Evolutionary conservation across 2,329 filamentous ascomycete genomes (phyloP), one percentile per base, ranked within the genome.

Genomic region (Talaromyces verruculosus): DNA sequence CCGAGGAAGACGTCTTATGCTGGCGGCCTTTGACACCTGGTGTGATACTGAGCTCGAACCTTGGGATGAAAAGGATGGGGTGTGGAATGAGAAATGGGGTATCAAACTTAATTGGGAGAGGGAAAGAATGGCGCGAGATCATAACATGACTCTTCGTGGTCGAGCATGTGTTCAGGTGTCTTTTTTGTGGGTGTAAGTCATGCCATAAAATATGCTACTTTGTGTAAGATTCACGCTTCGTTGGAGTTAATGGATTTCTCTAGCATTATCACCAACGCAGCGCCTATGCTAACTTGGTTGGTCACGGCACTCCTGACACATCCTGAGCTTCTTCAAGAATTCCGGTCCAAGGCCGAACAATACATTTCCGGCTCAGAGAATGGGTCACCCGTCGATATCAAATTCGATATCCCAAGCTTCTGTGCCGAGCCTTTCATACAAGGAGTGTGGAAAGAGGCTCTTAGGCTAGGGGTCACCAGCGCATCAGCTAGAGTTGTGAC

Each of bases 11-110:
- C 25, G 61, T 17, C 25, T 58, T 2, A 51, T 67, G 28, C 47
- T 67, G 7, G 61, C n/a, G 4, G 43, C 62, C 13, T 67, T 67
- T 51, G 65, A 67, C 30, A 45, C 15, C 1, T 67, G 65, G 65
- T 58, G 57, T 22, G 30, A 65, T n/a, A 64, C 62, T 49, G 57
- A 67, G 5, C 57, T 67, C 3, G 65, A 60, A 25, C 25, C 47
- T 17, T 67, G 65, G 65, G 55, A 17, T 15, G 65, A 61, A 5
- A 53, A 64, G 19, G 47, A 57, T 53, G 33, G 30, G 1, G 13
- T 60, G 2, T 67, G 65, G 62, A 67, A 62, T 58, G 62, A 65
- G 45, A 67, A 67, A 65, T 67, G 65, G 65, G 65, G 65, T 2
- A 25, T 67, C 25, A 64, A 43, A 47, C 49, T 67, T 15, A 67